phyloP scores from a whole-genome alignment of 2,329 filamentous ascomycete genomes.

The Trichoderma sp. region DNA sequence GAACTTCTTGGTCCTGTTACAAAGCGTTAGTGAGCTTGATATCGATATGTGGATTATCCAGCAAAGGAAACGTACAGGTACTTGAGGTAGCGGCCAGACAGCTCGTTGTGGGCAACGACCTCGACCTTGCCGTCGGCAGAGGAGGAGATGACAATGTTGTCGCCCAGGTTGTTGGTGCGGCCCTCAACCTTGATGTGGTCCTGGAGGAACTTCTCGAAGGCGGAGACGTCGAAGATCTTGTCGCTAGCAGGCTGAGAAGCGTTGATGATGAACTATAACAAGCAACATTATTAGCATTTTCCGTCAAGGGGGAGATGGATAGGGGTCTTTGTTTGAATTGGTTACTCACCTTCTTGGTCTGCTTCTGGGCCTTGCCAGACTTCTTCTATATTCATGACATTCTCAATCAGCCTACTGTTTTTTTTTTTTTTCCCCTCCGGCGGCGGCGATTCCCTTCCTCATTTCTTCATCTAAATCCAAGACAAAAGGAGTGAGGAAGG shows the following conservation, averaged over 20 bases:
- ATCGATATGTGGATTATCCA: not conserved
- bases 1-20: slow-evolving; percentile 95
- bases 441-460: not conserved
- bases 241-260: slow-evolving; percentile 96
- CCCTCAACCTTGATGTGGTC: slow-evolving; percentile 99
- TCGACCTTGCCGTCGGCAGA: slow-evolving; percentile 96
- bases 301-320: not conserved
- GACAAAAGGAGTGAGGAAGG: slow-evolving; percentile 33
- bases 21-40: not conserved
- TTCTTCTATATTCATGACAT: slow-evolving; percentile 62
- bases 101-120: slow-evolving; percentile 95
- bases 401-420: slow-evolving; percentile 91
- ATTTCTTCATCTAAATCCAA: slow-evolving; percentile 9
- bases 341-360: slow-evolving; percentile 77
- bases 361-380: slow-evolving; percentile 73
- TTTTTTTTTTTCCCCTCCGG: not conserved
- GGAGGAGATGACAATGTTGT: slow-evolving; percentile 87
- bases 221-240: slow-evolving; percentile 99
- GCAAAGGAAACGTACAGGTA: slow-evolving; percentile 75
- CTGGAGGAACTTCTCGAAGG: slow-evolving; percentile 99
- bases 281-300: not conserved
- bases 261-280: slow-evolving; percentile 96
- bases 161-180: slow-evolving; percentile 96
- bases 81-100: slow-evolving; percentile 99
- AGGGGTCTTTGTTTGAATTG: not conserved